These are phyloP conservation scores for Neonectria ditissima DNA, from an alignment of 2,329 filamentous ascomycete genomes.

Conservation along the genomic window DNA sequence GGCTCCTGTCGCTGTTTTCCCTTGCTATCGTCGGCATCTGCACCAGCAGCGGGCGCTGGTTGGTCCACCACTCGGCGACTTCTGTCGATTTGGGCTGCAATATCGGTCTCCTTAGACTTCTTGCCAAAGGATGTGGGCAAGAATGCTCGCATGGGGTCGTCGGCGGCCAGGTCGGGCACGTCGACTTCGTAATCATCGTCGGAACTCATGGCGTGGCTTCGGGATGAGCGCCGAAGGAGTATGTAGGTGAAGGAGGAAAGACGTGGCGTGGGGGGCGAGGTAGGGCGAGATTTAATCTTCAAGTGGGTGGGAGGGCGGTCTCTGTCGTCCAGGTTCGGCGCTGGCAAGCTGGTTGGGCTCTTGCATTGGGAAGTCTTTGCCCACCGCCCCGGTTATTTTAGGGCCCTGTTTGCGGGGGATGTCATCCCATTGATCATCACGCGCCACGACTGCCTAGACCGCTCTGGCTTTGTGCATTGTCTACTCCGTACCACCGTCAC, in stretches of 20 bases:
- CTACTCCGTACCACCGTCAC: not conserved
- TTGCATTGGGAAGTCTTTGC: conserved; percentile 34
- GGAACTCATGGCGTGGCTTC: conserved; percentile 63
- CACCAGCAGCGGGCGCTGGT: conserved; percentile 15
- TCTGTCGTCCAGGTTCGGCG: conserved; percentile 34
- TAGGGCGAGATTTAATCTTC: conserved; percentile 35
- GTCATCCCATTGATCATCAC: conserved; percentile 30
- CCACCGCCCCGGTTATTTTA: conserved; percentile 46
- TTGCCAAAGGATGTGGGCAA: conserved; percentile 89
- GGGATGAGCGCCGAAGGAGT: conserved; percentile 26
- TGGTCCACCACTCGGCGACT: conserved; percentile 69
- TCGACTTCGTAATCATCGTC: conserved; percentile 71
- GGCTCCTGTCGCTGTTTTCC: conserved; percentile 32
- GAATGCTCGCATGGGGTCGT: conserved; percentile 81
- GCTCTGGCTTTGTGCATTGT: conserved; percentile 1
- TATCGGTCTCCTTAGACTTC: conserved; percentile 77
- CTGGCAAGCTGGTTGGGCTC: conserved; percentile 30
- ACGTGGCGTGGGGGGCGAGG: conserved; percentile 34
- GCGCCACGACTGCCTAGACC: conserved; percentile 20
- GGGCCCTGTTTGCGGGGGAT: conserved; percentile 34
- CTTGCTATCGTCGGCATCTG: conserved; percentile 27
- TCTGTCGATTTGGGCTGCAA: conserved; percentile 83
- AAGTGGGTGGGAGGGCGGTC: conserved; percentile 36
- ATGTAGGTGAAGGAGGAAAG: conserved; percentile 27
- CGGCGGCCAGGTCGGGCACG: conserved; percentile 63